These are phyloP conservation scores for Eucommia ulmoides DNA, from an alignment of 257 asterid species.

Conservation along the genomic window DNA sequence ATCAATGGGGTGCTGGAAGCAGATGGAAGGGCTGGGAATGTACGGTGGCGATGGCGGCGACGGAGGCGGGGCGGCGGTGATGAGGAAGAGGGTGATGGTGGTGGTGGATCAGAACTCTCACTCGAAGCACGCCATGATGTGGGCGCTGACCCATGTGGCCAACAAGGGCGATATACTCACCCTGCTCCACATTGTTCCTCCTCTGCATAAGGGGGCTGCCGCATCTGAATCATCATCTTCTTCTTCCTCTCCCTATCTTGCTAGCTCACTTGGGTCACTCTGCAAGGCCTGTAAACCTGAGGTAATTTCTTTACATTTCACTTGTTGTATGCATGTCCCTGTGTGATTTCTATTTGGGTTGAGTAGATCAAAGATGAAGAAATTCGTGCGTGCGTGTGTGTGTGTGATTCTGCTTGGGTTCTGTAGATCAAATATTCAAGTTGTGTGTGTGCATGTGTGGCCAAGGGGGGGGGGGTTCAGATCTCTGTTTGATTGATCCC, in stretches of 20 bases:
- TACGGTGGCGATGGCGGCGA: not conserved
- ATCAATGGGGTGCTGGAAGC: no score
- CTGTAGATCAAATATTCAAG: no score
- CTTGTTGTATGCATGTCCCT: not conserved
- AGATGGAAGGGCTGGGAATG: slow-evolving; percentile 30
- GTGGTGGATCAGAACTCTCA: slow-evolving; percentile 65
- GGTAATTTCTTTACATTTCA: slow-evolving; percentile 18
- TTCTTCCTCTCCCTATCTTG: slow-evolving; percentile 38
- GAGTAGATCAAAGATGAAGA: not conserved
- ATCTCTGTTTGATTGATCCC: not conserved
- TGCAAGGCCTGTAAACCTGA: slow-evolving; percentile 87
- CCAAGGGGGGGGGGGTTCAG: no score
- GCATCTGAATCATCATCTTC: slow-evolving; percentile 8
- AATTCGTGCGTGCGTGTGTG: no score
- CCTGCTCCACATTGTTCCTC: slow-evolving; percentile 54
- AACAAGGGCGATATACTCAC: slow-evolving; percentile 74
- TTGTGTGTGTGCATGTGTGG: no score
- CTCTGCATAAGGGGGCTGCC: slow-evolving; percentile 21
- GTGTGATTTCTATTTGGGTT: not conserved
- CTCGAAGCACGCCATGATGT: slow-evolving; percentile 83
- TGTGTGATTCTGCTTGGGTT: no score
- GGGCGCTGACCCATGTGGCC: slow-evolving; percentile 86
- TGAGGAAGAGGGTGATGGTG: slow-evolving; percentile 91
- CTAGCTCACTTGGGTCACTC: slow-evolving; percentile 64
- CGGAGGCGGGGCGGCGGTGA: slow-evolving; percentile 26